Evolutionary conservation across 2,329 filamentous ascomycete genomes (phyloP).

Genomic region (Emericellopsis cladophorae): DNA sequence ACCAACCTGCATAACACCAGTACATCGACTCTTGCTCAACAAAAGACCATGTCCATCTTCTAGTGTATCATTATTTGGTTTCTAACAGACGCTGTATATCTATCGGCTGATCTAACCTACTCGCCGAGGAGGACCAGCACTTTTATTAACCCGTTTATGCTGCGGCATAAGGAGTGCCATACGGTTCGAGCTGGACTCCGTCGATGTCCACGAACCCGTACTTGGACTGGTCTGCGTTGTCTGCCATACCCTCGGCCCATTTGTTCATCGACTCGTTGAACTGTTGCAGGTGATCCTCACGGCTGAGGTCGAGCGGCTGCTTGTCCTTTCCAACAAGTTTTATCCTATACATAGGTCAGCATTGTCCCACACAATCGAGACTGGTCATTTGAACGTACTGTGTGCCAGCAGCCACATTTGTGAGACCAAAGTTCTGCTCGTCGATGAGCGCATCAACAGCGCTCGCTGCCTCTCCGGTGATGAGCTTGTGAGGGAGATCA

Average conservation of each 20-base stretch:
- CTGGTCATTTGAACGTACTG: background rate
- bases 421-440: slow-evolving; percentile 1
- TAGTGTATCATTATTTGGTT: too few species aligned
- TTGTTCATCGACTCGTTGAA: background rate
- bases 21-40: too few species aligned
- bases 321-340: background rate
- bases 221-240: background rate
- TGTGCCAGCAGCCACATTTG: background rate
- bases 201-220: slow-evolving; percentile 1
- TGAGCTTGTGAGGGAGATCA: slow-evolving; percentile 14
- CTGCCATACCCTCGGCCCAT: background rate
- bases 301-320: background rate
- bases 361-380: background rate
- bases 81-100: too few species aligned
- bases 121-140: too few species aligned
- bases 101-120: too few species aligned
- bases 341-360: background rate
- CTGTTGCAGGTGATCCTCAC: background rate
- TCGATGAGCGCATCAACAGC: background rate
- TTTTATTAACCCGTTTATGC: background rate
- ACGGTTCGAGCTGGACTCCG: background rate
- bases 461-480: slow-evolving; percentile 3
- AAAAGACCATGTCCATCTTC: too few species aligned
- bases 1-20: too few species aligned
- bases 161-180: background rate